phyloP scores from a whole-genome alignment of 768 basidiomycete genomes.

The Rhodotorula toruloides region DNA sequence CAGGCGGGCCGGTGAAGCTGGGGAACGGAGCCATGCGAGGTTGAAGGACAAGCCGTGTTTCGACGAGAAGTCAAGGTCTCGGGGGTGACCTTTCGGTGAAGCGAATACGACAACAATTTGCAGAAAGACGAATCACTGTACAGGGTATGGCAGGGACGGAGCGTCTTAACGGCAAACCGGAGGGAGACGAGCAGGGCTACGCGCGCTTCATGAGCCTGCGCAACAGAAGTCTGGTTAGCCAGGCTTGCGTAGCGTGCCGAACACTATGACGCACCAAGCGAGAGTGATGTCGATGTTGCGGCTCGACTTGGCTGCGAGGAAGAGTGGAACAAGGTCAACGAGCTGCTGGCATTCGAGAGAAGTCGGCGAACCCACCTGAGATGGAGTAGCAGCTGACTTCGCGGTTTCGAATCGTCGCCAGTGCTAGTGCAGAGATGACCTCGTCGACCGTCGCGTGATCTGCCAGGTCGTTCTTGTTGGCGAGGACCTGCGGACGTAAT shows the following conservation, averaged over 20 bases:
- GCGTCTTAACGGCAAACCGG: background rate
- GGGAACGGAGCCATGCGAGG: background rate
- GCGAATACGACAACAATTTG: background rate
- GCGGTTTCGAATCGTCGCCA: conserved; percentile 19
- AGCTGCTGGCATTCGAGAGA: too few species aligned
- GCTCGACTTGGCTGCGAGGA: conserved; percentile 21
- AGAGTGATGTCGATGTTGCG: conserved; percentile 35
- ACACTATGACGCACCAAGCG: conserved; percentile 11
- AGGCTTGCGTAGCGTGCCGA: rapidly evolving
- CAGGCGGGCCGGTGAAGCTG: background rate
- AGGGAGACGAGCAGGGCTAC: background rate
- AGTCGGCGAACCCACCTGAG: conserved; percentile 5
- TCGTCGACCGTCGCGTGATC: conserved; percentile 27
- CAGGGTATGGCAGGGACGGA: background rate
- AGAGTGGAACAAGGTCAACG: background rate
- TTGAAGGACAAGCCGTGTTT: too few species aligned
- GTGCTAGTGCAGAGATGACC: conserved; percentile 21
- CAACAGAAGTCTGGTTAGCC: too few species aligned
- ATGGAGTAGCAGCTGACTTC: conserved; percentile 36
- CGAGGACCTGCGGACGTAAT: conserved; percentile 20
- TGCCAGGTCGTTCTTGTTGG: conserved; percentile 35
- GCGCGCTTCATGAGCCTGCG: conserved; percentile 13
- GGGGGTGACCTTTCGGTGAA: background rate
- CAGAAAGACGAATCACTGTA: background rate
- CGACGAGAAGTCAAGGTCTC: too few species aligned